phyloP scores from a whole-genome alignment of 2,329 filamentous ascomycete genomes.

The Colletotrichum plurivorum region DNA sequence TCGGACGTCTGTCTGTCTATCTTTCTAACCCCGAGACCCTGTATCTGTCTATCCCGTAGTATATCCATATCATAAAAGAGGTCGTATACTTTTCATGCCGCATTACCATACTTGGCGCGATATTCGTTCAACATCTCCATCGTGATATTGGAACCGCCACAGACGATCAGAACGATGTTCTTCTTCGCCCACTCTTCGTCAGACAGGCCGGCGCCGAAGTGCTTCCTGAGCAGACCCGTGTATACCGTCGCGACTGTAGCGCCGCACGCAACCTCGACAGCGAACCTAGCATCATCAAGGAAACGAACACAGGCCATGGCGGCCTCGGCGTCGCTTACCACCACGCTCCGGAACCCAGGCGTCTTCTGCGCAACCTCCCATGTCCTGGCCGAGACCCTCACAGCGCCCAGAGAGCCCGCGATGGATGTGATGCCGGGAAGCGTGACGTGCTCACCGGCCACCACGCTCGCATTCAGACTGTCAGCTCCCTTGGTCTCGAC shows the following conservation, averaged over 20 bases:
- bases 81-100: neutral
- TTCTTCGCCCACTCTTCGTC: constrained; percentile 74
- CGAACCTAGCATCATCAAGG: constrained; percentile 83
- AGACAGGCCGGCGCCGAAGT: constrained; percentile 66
- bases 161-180: constrained; percentile 88
- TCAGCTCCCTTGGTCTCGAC: constrained; percentile 84
- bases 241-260: constrained; percentile 82
- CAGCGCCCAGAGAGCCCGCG: constrained; percentile 82
- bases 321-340: constrained; percentile 83
- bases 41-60: too few species aligned
- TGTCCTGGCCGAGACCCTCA: constrained; percentile 76
- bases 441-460: constrained; percentile 70
- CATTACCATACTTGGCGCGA: constrained; percentile 58
- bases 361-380: constrained; percentile 70
- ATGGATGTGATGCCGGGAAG: constrained; percentile 81
- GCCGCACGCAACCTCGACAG: constrained; percentile 90
- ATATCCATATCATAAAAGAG: neutral
- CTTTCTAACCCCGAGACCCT: neutral
- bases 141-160: constrained; percentile 81
- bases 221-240: constrained; percentile 71
- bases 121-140: constrained; percentile 73
- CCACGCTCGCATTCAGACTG: constrained; percentile 74
- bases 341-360: constrained; percentile 65
- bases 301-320: constrained; percentile 83
- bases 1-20: neutral